Evolutionary conservation across 140 eudicot genomes (phyloP), one percentile per base, ranked within the genome.

Genomic region (Ambrosia hybrid): DNA sequence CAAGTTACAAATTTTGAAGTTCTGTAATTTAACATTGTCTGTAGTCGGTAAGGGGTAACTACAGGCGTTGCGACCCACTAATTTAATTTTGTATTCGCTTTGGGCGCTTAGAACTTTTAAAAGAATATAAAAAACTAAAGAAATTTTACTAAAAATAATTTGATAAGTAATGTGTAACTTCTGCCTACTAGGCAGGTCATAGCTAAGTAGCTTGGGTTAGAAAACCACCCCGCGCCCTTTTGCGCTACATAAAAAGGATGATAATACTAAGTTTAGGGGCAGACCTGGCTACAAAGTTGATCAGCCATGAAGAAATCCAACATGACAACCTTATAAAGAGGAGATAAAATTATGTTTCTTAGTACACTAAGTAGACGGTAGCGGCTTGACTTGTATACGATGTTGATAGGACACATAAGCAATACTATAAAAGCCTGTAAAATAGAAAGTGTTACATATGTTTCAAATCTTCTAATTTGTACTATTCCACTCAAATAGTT

Each of bases 221-320:
- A 12, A 12, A 12, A 0, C 21, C 57, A 17, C 0, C n/a, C 17
- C 17, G 0, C 10, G 4, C 58, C 17, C 3, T 1, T 52, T 52
- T 6, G 48, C 11, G 0, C 10, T 13, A 52, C 21, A 41, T 39
- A 3, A 41, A 4, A 39, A 21, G 46, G 4, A 43, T 43, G 9
- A 64, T 49, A 64, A 37, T 14, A 30, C 51, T 2, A 73, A 51
- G 36, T 43, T 48, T 71, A 34, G 21, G 61, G 14, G 0, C 64
- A 15, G 21, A 90, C 99, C 95, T 94, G 99, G 84, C 99, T 94
- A 83, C 99, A 94, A 30, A 94, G 95, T 77, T 94, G 99, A 85
- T 94, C 99, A 70, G 99, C 97, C 97, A 94, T 94, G 90, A 94
- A 94, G 80, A 94, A 94, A 66, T 94, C 99, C 37, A 94, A 80